Percentiles rank a stretch among this genome's conserved stretches.
Evolutionary conservation across 2,329 filamentous ascomycete genomes (phyloP).

Genomic region (Talaromyces piceae): DNA sequence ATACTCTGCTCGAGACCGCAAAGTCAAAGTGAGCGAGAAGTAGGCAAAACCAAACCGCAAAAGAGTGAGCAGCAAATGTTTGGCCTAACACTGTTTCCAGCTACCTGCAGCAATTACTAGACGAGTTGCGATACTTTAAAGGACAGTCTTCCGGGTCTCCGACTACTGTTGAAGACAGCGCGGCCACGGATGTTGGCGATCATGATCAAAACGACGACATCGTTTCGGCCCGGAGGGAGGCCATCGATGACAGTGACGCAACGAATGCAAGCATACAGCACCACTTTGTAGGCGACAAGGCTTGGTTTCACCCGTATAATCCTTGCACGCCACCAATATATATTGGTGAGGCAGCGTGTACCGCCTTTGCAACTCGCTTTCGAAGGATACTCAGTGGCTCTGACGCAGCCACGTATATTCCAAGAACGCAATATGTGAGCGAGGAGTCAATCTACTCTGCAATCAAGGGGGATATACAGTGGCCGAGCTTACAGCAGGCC

Average conservation of each 20-base stretch:
- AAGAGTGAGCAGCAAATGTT: not conserved
- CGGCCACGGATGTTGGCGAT: conserved; percentile 11
- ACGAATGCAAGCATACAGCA: conserved; percentile 24
- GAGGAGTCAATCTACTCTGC: conserved; percentile 24
- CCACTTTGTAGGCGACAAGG: conserved; percentile 28
- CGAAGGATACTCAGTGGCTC: conserved; percentile 29
- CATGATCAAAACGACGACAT: conserved; percentile 13
- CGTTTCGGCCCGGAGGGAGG: conserved; percentile 3
- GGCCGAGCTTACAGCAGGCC: conserved; percentile 31
- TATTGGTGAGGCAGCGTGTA: conserved; percentile 33
- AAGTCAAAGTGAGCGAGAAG: conserved; percentile 34
- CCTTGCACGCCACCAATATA: conserved; percentile 30
- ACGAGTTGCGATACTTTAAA: conserved; percentile 26
- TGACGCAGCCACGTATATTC: conserved; percentile 25
- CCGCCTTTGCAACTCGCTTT: conserved; percentile 33
- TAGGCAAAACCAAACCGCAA: conserved; percentile 10
- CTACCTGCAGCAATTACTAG: conserved; percentile 28
- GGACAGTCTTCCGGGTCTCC: conserved; percentile 21
- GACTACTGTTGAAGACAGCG: conserved; percentile 18
- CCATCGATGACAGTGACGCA: conserved; percentile 15
- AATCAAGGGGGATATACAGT: conserved; percentile 23
- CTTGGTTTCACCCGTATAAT: conserved; percentile 31
- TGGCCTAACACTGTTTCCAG: conserved; percentile 16
- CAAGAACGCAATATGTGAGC: conserved; percentile 27
- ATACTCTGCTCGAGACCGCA: conserved; percentile 37